These are phyloP conservation scores for Climacium dendroides DNA, from an alignment of 225 moss, liverwort and hornwort genomes.

Conservation along the genomic window DNA sequence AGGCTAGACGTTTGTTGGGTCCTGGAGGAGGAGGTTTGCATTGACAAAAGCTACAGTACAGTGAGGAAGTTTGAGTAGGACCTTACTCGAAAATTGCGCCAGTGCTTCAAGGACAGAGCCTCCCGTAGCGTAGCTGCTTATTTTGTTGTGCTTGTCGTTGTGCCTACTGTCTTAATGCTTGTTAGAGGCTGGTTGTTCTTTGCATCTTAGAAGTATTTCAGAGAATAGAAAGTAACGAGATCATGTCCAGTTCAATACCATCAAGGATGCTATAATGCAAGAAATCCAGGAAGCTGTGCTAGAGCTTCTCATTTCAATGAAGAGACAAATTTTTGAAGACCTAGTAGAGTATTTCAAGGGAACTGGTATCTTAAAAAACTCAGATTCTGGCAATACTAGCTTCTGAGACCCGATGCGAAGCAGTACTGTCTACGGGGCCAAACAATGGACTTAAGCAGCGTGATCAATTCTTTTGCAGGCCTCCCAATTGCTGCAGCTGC, in stretches of 20 bases:
- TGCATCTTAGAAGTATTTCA: background rate
- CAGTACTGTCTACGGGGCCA: background rate
- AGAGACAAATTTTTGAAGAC: background rate
- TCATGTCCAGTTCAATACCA: background rate
- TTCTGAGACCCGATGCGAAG: background rate
- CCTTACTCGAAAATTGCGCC: background rate
- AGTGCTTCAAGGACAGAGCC: background rate
- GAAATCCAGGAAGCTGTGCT: background rate
- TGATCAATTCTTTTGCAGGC: slow-evolving; percentile 1
- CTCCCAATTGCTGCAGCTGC: background rate
- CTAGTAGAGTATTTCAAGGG: background rate
- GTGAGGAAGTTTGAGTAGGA: background rate
- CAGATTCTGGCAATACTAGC: background rate
- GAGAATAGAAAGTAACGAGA: background rate
- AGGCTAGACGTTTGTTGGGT: background rate
- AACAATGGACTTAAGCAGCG: background rate
- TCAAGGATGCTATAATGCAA: background rate
- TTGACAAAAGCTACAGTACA: background rate
- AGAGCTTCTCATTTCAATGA: background rate
- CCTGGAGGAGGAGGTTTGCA: background rate
- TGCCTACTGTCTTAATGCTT: background rate
- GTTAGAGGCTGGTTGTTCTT: background rate
- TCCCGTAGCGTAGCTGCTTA: background rate
- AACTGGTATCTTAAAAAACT: background rate
- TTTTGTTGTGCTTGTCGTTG: background rate